phyloP scores from a whole-genome alignment of 371 early-diverging fungal genomes.

The Capillidium rhysosporum region DNA sequence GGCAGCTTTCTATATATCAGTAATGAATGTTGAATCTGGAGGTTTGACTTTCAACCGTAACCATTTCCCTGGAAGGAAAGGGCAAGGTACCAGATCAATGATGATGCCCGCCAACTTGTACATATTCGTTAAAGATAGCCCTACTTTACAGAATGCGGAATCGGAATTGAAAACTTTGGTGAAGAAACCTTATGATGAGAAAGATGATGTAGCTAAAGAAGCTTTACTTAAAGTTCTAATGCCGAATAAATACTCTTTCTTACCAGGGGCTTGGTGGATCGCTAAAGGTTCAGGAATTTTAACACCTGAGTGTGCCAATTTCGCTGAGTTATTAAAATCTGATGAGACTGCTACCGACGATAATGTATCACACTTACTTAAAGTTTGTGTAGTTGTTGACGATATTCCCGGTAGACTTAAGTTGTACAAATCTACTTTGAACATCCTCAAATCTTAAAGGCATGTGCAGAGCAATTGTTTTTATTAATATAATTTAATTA shows the following conservation, averaged over 20 bases:
- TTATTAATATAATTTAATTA: no score
- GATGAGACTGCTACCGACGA: no score
- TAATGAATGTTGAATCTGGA: background rate
- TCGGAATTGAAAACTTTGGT: background rate
- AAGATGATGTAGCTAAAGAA: background rate
- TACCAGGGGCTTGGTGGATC: constrained; percentile 7
- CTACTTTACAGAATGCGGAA: background rate
- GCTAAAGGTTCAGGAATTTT: background rate
- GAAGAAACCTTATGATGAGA: background rate
- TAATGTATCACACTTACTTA: no score
- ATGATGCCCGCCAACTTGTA: constrained; percentile 2
- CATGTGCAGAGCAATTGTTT: no score
- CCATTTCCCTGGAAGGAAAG: background rate
- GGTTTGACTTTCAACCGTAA: constrained; percentile 1
- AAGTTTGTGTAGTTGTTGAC: no score
- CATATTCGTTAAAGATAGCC: background rate
- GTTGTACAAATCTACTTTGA: no score
- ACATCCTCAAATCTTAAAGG: no score
- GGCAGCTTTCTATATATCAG: background rate
- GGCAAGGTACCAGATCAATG: constrained; percentile 5
- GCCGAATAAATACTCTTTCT: background rate
- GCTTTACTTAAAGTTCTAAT: background rate
- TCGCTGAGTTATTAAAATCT: background rate
- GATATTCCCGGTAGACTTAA: no score
- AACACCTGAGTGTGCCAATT: background rate